Percentiles rank a stretch among this genome's conserved stretches.
Conservation (phyloP, 2,329 filamentous ascomycete species). For the Chrysosporium queenslandicum region DNA sequence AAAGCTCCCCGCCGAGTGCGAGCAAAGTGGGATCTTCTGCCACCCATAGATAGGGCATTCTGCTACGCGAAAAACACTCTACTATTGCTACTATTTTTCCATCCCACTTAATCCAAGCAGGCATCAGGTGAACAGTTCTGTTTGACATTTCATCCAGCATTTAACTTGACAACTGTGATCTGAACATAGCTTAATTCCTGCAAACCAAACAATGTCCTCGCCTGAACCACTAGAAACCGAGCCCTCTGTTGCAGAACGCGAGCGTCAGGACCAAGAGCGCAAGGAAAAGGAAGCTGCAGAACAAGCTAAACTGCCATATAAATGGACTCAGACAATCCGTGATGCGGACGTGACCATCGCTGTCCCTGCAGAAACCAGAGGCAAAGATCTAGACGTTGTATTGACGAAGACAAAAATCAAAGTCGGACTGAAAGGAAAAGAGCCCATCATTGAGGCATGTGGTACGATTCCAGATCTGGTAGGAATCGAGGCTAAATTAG, state of each 20-base stretch:
- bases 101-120: too few species aligned
- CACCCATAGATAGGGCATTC: too few species aligned
- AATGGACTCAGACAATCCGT: slow-evolving; percentile 87
- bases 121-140: too few species aligned
- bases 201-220: slow-evolving; percentile 23
- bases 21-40: neutral
- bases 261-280: slow-evolving; percentile 45
- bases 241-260: slow-evolving; percentile 38
- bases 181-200: too few species aligned
- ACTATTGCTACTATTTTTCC: too few species aligned
- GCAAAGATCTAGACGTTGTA: slow-evolving; percentile 69
- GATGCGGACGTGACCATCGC: slow-evolving; percentile 73
- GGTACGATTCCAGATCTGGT: neutral
- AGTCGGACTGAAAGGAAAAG: slow-evolving; percentile 79
- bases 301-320: slow-evolving; percentile 87
- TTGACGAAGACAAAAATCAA: slow-evolving; percentile 69
- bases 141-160: too few species aligned
- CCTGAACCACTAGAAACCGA: slow-evolving; percentile 23
- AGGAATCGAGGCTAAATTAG: neutral
- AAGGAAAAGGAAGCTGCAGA: slow-evolving; percentile 70
- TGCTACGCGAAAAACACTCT: too few species aligned
- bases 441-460: slow-evolving; percentile 69
- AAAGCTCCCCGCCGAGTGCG: slow-evolving; percentile 1
- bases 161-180: too few species aligned
- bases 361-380: slow-evolving; percentile 75